Evolutionary conservation across 1,139 yeast species (phyloP), one percentile per base, ranked within the genome.

Genomic region (Zygoascus sp.): DNA sequence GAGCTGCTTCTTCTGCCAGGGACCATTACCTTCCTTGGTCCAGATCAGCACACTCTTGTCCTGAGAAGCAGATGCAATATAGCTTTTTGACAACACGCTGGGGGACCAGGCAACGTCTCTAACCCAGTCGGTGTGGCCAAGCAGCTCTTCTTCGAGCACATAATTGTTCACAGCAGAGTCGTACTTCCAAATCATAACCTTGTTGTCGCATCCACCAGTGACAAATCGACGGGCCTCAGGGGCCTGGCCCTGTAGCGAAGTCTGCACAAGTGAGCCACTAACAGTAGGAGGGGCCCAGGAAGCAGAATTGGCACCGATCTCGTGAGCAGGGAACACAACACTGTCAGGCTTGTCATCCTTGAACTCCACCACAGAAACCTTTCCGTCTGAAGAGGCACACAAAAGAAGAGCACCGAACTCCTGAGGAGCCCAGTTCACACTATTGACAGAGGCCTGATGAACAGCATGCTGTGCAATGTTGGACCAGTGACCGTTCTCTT

Each of bases 81-180:
- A 92, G 16, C 95, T 81, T 58, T 88, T 85, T 42, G 88, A 78
- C 52, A 92, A 74, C 40, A 87, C 81, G 1, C 95, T 83, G 42
- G 97, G 96, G 15, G 96, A 88, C 98, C 98, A 92, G 6, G 95
- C 90, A 50, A 92, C 97, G 66, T 92, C 99, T 65, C 98, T 81
- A 32, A 92, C 97, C 98, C 98, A 94, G 68, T 92, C 98, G 17
- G 87, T 74, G 66, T 94, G 98, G 37, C 97, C 98, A 56, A 82
- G 83, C 49, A 92, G 76, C 40, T 79, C 76, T 37, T 83, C 82
- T 65, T 92, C 97, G 60, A 82, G 77, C 23, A 75, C 74, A 63
- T 86, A 89, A 22, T 78, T 76, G 58, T 76, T 75, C 32, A 71
- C 66, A 10, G 74, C 71, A 4, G 80, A 60, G 55, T 83, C 85